Evolutionary conservation across 2,329 filamentous ascomycete genomes (phyloP).

Genomic region (Coniochaeta prunicola): DNA sequence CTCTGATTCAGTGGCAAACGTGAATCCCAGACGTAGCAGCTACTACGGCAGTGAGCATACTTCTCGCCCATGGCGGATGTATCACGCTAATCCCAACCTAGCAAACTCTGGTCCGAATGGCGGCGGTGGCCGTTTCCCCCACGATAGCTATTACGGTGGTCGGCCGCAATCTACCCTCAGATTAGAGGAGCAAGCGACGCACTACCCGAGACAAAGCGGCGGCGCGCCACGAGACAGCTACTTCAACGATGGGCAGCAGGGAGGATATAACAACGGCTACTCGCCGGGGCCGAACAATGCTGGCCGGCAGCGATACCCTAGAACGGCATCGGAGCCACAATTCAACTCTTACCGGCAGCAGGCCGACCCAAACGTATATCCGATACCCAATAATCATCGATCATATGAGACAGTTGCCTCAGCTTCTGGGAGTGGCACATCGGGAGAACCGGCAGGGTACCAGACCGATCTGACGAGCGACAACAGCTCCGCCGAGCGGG

Average conservation of each 20-base stretch:
- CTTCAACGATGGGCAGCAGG: slow-evolving; percentile 30
- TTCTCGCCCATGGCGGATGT: slow-evolving; percentile 2
- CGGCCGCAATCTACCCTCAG: slow-evolving; percentile 24
- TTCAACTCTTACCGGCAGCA: slow-evolving; percentile 26
- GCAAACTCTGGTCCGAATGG: slow-evolving; percentile 13
- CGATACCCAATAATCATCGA: slow-evolving; percentile 58
- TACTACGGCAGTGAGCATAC: slow-evolving; percentile 33
- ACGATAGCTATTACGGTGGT: slow-evolving; percentile 44
- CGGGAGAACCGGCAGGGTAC: slow-evolving; percentile 68
- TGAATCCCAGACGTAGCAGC: slow-evolving; percentile 51
- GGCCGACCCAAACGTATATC: slow-evolving; percentile 40
- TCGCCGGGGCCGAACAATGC: slow-evolving; percentile 19
- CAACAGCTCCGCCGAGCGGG: slow-evolving; percentile 82
- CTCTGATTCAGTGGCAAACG: slow-evolving; percentile 35
- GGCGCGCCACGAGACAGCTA: slow-evolving; percentile 27
- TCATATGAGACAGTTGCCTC: slow-evolving; percentile 85
- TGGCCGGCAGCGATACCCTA: slow-evolving; percentile 25
- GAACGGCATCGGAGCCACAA: slow-evolving; percentile 41
- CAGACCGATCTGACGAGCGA: slow-evolving; percentile 81
- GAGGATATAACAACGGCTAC: slow-evolving; percentile 25
- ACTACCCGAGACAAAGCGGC: slow-evolving; percentile 26
- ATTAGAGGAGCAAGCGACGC: slow-evolving; percentile 24
- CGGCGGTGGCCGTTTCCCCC: slow-evolving; percentile 36
- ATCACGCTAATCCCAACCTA: slow-evolving; percentile 3
- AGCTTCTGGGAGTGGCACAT: slow-evolving; percentile 64